Conservation (phyloP, 495 filamentous ascomycete genomes). For the Penicillium psychrofluorescens region DNA sequence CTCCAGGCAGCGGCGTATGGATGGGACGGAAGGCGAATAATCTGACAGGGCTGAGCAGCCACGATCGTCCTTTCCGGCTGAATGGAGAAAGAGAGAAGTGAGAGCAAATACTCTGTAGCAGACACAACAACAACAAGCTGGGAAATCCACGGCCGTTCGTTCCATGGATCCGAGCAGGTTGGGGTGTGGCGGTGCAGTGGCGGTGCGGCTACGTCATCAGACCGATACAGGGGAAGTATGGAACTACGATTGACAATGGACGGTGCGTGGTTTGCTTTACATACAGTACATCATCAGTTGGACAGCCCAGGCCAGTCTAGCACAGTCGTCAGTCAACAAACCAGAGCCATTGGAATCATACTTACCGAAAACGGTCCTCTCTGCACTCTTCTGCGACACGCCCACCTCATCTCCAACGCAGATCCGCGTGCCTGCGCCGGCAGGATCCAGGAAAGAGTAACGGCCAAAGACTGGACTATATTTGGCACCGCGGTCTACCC, state of each 20-base stretch:
- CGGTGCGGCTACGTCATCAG: constrained; percentile 2
- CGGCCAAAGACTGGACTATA: constrained; percentile 80
- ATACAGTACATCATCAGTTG: constrained; percentile 4
- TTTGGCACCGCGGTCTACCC: constrained; percentile 66
- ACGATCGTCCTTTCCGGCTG: not conserved
- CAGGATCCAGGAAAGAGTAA: constrained; percentile 58
- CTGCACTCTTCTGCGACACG: constrained; percentile 49
- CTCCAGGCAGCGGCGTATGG: constrained; percentile 18
- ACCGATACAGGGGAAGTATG: constrained; percentile 12
- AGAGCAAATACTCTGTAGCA: not conserved
- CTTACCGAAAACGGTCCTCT: constrained; percentile 59
- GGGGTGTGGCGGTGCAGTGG: constrained; percentile 11
- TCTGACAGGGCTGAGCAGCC: not conserved
- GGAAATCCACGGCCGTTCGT: constrained; percentile 7
- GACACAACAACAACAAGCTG: constrained; percentile 1
- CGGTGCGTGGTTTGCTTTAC: not conserved
- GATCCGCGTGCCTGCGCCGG: constrained; percentile 27
- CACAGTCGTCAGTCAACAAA: constrained; percentile 1
- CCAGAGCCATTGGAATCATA: constrained; percentile 5
- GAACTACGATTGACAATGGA: not conserved
- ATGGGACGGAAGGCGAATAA: constrained; percentile 3
- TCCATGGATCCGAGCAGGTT: constrained; percentile 14
- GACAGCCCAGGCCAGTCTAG: constrained; percentile 23
- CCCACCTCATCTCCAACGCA: constrained; percentile 64
- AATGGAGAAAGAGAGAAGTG: too few relatives aligned